Evolutionary conservation across 305 asterid genomes (phyloP).

Genomic region (Nicotiana rustica): DNA sequence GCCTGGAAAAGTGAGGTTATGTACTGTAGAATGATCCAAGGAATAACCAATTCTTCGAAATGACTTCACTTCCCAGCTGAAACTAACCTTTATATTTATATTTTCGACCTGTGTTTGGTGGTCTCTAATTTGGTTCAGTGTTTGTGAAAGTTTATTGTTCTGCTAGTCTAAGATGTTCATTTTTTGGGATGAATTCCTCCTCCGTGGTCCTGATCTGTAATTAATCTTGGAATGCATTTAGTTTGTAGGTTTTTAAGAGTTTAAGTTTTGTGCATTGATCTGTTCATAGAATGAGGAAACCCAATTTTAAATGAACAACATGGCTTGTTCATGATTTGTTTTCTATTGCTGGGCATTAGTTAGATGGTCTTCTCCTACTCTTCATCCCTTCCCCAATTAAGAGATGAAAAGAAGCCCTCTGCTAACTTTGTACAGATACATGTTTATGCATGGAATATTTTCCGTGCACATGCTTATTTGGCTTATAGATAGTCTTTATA

Average conservation of each 20-base stretch:
- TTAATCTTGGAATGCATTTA: slow-evolving; percentile 18
- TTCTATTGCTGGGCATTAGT: neutral
- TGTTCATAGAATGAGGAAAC: neutral
- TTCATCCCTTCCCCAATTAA: neutral
- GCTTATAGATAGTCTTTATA: too few species aligned
- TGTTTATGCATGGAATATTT: neutral
- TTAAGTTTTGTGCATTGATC: slow-evolving; percentile 6
- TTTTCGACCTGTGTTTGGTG: neutral
- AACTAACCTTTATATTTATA: neutral
- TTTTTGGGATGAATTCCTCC: neutral
- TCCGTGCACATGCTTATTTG: neutral
- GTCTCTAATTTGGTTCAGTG: neutral
- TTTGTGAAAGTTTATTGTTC: neutral
- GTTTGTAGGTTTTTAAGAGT: neutral
- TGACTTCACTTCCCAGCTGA: neutral
- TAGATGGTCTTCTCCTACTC: neutral
- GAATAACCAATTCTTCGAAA: neutral
- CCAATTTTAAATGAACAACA: neutral
- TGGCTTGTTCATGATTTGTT: neutral
- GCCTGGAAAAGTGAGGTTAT: neutral
- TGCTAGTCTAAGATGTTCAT: neutral
- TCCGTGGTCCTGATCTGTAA: neutral
- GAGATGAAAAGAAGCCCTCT: neutral
- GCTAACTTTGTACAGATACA: neutral
- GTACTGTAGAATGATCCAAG: neutral